Evolutionary conservation across 164 flowering plant species (phyloP), one percentile per base, ranked within the genome.

Genomic region (Vitis cinerea): DNA sequence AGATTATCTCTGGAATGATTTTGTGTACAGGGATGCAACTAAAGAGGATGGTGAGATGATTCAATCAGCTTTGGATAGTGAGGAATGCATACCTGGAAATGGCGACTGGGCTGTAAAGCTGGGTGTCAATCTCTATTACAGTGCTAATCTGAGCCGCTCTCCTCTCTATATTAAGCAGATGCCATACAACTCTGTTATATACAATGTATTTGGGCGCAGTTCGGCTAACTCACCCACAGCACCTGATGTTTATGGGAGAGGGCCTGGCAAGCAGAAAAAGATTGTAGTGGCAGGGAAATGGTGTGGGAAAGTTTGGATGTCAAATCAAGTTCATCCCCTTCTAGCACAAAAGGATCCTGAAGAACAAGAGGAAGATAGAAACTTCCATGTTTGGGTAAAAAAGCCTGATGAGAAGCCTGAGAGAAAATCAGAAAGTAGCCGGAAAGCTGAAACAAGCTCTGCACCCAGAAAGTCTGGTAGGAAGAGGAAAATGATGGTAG

Each of bases 241-340:
- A 66, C 68, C 66, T 1, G 71, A 81, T 66, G 71, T 69, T 59
- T 59, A 50, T 59, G 79, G 81, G 59, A 87, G 74, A 75, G 81
- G 82, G 66, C 37, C 74, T 15, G 73, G 81, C 65, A 88, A 73
- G 73, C 94, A 85, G 82, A 95, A 77, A 83, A 95, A 83, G 67
- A 69, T 80, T 14, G 78, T 84, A 60, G 87, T 92, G 56, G 99
- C 89, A 12, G 99, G 99, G 19, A 95, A 87, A 82, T 95, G 99
- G 99, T 95, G 99, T 67, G 99, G 99, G n/a, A 93, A 86, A 78
- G 92, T 95, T 61, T 95, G 99, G 99, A 95, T 89, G 97, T 87
- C 94, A 9, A 88, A 84, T 82, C 98, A 96, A 75, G 98, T 90
- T 65, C 98, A 93, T 69, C 97, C 93, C 8, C 80, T 85, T 72